Evolutionary conservation across 768 basidiomycete genomes (phyloP).

Genomic region (Tylopilus sp.): DNA sequence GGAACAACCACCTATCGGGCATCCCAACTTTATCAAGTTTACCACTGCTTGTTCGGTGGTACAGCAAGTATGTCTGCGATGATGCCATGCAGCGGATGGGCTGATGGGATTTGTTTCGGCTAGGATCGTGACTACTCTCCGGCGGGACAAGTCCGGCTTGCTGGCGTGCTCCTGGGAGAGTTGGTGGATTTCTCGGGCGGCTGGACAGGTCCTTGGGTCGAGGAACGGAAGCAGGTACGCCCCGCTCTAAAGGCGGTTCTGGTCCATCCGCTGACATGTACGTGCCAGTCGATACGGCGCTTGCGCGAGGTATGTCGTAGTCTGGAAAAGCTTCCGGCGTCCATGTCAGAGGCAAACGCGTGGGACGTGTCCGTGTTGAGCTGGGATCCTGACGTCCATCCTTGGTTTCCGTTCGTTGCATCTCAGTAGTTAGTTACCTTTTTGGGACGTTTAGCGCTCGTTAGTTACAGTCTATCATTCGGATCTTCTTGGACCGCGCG

Average conservation of each 20-base stretch:
- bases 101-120: neutral
- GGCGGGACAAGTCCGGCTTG: conserved; percentile 40
- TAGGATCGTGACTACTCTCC: conserved; percentile 43
- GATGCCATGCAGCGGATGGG: neutral
- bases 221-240: conserved; percentile 45
- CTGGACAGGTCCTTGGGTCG: conserved; percentile 46
- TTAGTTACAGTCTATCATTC: too few relatives aligned
- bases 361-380: conserved; percentile 42
- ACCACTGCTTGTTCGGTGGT: conserved; percentile 38
- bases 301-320: conserved; percentile 37
- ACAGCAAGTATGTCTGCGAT: conserved; percentile 32
- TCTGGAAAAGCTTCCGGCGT: conserved; percentile 38
- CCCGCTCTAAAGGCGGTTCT: too few relatives aligned
- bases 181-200: conserved; percentile 33
- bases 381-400: conserved; percentile 47
- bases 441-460: neutral
- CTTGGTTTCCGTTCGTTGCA: conserved; percentile 48
- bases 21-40: conserved; percentile 57
- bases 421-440: neutral
- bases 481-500: too few relatives aligned
- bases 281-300: conserved; percentile 39
- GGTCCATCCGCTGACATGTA: neutral
- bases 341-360: conserved; percentile 26
- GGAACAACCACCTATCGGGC: conserved; percentile 41
- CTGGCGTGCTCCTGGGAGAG: conserved; percentile 37